phyloP scores from a whole-genome alignment of 129 eudicot species.

The Calendula officinalis region DNA sequence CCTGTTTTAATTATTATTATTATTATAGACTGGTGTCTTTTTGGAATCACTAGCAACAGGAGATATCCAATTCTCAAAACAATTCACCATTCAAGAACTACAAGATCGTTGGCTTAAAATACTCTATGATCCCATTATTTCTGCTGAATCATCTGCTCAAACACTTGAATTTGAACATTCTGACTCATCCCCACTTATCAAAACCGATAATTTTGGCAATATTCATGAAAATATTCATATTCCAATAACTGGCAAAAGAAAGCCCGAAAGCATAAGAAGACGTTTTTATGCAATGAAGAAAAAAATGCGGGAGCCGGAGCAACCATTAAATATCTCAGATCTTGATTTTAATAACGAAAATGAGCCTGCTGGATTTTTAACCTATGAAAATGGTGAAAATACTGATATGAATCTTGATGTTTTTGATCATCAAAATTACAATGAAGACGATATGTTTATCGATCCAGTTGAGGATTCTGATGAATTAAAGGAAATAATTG shows the following conservation, averaged over 20 bases:
- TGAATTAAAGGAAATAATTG: constrained; percentile 29
- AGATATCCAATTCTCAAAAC: constrained; percentile 60
- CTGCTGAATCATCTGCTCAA: constrained; percentile 47
- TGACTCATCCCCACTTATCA: constrained; percentile 22
- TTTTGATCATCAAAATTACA: constrained; percentile 5
- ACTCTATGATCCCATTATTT: constrained; percentile 51
- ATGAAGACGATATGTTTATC: constrained; percentile 7
- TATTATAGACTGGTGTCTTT: constrained; percentile 60
- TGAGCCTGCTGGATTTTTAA: constrained; percentile 13
- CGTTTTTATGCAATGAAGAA: constrained; percentile 57
- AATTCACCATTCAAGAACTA: constrained; percentile 53
- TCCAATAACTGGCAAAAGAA: constrained; percentile 45
- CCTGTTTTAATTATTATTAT: not conserved
- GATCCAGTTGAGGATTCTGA: constrained; percentile 30
- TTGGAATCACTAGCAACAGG: constrained; percentile 75
- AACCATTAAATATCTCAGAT: constrained; percentile 23
- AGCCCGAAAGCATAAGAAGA: constrained; percentile 44
- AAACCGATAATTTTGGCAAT: constrained; percentile 14
- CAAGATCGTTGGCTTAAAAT: constrained; percentile 68
- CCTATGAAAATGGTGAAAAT: constrained; percentile 21
- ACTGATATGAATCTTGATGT: constrained; percentile 15
- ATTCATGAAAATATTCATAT: constrained; percentile 19
- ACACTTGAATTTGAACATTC: constrained; percentile 50
- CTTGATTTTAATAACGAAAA: constrained; percentile 8
- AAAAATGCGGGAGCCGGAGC: constrained; percentile 1